phyloP scores from a whole-genome alignment of 129 eudicot species.

The Tagetes erecta region DNA sequence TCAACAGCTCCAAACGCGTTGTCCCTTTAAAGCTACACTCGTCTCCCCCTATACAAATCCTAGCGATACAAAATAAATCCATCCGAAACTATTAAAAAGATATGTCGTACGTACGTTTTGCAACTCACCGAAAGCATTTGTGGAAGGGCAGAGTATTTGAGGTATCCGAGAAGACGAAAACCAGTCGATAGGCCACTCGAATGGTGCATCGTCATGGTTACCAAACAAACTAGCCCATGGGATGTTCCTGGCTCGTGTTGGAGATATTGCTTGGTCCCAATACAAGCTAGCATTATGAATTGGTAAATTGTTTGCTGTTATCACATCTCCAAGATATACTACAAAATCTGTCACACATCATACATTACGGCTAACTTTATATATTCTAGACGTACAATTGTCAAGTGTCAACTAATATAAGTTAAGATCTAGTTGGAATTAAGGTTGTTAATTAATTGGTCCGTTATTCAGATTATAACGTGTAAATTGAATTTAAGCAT shows the following conservation, averaged over 20 bases:
- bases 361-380: neutral
- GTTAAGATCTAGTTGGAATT: no score
- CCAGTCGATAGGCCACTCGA: conserved; percentile 95
- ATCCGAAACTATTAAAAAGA: neutral
- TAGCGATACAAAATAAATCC: neutral
- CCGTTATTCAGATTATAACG: no score
- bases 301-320: conserved; percentile 90
- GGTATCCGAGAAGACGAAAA: conserved; percentile 76
- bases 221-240: conserved; percentile 93
- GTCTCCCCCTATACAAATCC: conserved; percentile 37
- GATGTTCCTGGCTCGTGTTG: conserved; percentile 70
- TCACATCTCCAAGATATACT: conserved; percentile 87
- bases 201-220: conserved; percentile 91
- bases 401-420: no score
- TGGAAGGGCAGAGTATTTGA: conserved; percentile 51
- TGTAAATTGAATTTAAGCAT: no score
- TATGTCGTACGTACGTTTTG: neutral
- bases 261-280: conserved; percentile 86
- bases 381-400: neutral
- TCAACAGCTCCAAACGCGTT: conserved; percentile 78
- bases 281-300: conserved; percentile 74
- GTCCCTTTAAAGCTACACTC: conserved; percentile 76
- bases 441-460: no score
- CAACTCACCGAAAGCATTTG: conserved; percentile 37
- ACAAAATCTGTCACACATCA: conserved; percentile 67